Base-by-base conservation (phyloP, 495 filamentous ascomycete genomes). In the Baudoinia panamericana region DNA sequence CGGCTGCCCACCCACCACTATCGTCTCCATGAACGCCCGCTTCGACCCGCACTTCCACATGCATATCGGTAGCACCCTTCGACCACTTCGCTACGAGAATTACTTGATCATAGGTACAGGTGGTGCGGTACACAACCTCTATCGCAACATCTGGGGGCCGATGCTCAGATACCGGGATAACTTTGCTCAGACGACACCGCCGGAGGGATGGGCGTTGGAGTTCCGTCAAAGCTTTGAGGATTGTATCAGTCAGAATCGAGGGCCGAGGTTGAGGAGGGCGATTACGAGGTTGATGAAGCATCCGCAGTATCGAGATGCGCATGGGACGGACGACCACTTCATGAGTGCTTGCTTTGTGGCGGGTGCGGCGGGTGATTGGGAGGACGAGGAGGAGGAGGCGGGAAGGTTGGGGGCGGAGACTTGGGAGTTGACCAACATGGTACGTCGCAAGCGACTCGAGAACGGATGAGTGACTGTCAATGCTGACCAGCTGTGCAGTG, bases 391-490 rank as follows among this genome's bases (percentile, higher is more conserved):
- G 29, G 66, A 61, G 4, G 51, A 48, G 2, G 41, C 53, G 17
- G 63, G 60, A 0, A 51, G 56, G 9, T 30, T 76, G 46, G 64
- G 55, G 9, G 75, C 73, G 0, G 72, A 79, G 58, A 67, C 63
- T 41, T 77, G 73, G 73, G 75, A 79, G 57, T 55, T 77, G 56
- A 67, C 63, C 17, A 75, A 78, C 51, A 76, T 76, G 73, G 36
- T 39, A 19, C 16, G 36, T 39, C 3, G 24, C 13, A 30, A 11
- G 6, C 9, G 36, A 3, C 11, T 4, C 13, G 15, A 4, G 8
- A 15, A 8, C 2, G 15, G 3, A 29, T 28, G 20, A 17, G 5
- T 11, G 4, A 11, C 12, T 13, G 22, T 37, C 7, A 2, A 6
- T n/a, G n/a, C 35, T 24, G 12, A 37, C 35, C 3, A 12, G 17